phyloP scores from a whole-genome alignment of 139 green algal genomes.

The Chlamydomonas applanata region DNA sequence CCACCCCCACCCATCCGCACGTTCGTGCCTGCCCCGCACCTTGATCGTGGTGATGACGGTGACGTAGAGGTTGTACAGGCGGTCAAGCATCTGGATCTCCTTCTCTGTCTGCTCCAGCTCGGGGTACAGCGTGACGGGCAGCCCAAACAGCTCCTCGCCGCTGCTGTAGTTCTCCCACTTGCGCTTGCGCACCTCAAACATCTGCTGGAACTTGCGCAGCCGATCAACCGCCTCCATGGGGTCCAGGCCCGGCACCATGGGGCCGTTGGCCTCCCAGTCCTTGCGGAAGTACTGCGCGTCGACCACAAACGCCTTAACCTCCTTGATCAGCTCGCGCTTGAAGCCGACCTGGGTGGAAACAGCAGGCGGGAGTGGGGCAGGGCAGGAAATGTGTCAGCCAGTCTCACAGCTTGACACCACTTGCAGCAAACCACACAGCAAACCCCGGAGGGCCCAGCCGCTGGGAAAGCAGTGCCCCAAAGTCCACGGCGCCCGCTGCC shows the following conservation, averaged over 20 bases:
- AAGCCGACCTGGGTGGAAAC: conserved; percentile 79
- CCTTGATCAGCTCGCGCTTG: conserved; percentile 88
- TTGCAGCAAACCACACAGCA: too few species aligned
- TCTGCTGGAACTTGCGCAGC: conserved; percentile 90
- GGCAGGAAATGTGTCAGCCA: not conserved
- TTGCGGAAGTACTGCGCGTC: conserved; percentile 76
- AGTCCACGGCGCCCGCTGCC: too few species aligned
- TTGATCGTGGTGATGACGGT: conserved; percentile 89
- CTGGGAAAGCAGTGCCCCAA: too few species aligned
- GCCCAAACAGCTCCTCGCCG: conserved; percentile 92
- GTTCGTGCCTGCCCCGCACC: not conserved
- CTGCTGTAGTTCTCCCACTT: conserved; percentile 88
- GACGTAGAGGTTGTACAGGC: conserved; percentile 87
- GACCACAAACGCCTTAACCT: conserved; percentile 82
- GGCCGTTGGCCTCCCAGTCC: conserved; percentile 84
- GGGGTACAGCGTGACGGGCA: conserved; percentile 82
- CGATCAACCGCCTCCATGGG: conserved; percentile 87
- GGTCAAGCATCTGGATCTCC: conserved; percentile 79
- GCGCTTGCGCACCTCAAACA: conserved; percentile 80
- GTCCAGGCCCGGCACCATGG: conserved; percentile 84
- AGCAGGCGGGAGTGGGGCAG: conserved; percentile 41
- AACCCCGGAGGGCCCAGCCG: too few species aligned
- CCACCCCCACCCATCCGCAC: not conserved
- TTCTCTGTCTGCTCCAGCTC: conserved; percentile 89
- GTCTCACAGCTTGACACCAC: too few species aligned